Percentiles rank a stretch among this genome's conserved stretches.
These are phyloP conservation scores for Ampelomyces quisqualis DNA, from an alignment of 2,329 filamentous ascomycete species.

Conservation along the genomic window DNA sequence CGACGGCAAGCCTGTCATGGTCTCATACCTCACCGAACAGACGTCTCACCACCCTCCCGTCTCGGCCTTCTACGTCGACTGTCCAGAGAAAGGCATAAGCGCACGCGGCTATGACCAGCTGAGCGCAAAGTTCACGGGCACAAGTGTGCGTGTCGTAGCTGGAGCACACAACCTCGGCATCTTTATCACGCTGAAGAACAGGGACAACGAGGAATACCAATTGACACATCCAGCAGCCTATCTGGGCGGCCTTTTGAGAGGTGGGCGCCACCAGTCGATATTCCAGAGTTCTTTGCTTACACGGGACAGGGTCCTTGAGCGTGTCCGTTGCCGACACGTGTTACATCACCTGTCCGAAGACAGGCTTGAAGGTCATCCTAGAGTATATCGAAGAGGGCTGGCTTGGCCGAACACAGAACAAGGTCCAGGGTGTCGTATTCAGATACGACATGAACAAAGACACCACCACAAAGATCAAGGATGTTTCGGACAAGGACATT, in stretches of 20 bases:
- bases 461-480: slow-evolving; percentile 73
- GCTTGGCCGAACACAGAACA: slow-evolving; percentile 88
- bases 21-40: slow-evolving; percentile 96
- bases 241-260: slow-evolving; percentile 81
- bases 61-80: slow-evolving; percentile 91
- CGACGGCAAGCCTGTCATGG: slow-evolving; percentile 61
- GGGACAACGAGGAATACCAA: slow-evolving; percentile 87
- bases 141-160: slow-evolving; percentile 85
- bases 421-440: slow-evolving; percentile 87
- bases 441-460: slow-evolving; percentile 86
- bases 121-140: slow-evolving; percentile 96
- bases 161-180: slow-evolving; percentile 95
- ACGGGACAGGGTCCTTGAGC: slow-evolving; percentile 64
- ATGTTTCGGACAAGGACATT: slow-evolving; percentile 82
- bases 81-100: slow-evolving; percentile 83
- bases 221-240: slow-evolving; percentile 93
- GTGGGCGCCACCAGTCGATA: slow-evolving; percentile 20
- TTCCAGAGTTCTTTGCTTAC: slow-evolving; percentile 10
- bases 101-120: slow-evolving; percentile 94
- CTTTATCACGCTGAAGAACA: slow-evolving; percentile 80
- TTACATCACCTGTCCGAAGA: slow-evolving; percentile 86
- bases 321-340: slow-evolving; percentile 89
- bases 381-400: slow-evolving; percentile 94
- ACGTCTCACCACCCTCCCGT: slow-evolving; percentile 97
- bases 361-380: slow-evolving; percentile 85